These are phyloP conservation scores for Eleusine coracana DNA, from an alignment of 176 grass and related monocot species.

Conservation along the genomic window DNA sequence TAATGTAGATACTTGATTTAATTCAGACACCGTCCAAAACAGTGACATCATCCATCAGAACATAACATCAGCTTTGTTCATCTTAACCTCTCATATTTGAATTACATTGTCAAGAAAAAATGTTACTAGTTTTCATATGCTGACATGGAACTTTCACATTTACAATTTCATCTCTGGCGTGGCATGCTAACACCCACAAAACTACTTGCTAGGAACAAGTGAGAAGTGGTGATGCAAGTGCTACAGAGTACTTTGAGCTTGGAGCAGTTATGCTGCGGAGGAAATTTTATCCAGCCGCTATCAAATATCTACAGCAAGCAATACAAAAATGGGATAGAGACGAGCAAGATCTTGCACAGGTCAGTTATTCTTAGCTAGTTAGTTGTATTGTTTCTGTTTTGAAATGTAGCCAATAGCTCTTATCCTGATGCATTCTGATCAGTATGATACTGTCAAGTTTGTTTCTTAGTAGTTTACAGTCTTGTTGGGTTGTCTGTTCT, in stretches of 20 bases:
- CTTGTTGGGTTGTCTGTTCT: no score
- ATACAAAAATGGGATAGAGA: constrained; percentile 97
- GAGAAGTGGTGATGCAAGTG: constrained; percentile 89
- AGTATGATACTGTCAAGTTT: not conserved
- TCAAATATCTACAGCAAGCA: constrained; percentile 89
- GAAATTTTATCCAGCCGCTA: constrained; percentile 95
- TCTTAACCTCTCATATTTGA: not conserved
- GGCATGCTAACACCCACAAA: not conserved
- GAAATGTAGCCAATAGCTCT: not conserved
- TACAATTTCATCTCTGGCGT: not conserved
- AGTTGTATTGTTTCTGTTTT: not conserved
- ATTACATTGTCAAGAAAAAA: not conserved
- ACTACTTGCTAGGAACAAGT: constrained; percentile 78
- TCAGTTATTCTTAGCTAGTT: constrained; percentile 34
- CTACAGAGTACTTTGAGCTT: constrained; percentile 93
- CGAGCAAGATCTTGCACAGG: constrained; percentile 93
- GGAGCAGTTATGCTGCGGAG: constrained; percentile 98
- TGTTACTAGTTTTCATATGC: not conserved
- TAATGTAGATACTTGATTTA: not conserved
- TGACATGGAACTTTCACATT: not conserved
- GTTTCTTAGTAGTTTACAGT: not conserved
- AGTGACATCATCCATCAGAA: not conserved
- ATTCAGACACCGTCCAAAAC: not conserved
- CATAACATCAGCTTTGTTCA: not conserved
- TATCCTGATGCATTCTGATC: not conserved